A percentile compares a stretch with the other conserved stretches of the same genome.
Evolutionary conservation across 495 filamentous ascomycete species (phyloP).

Genomic region (Aspergillus indologenus): DNA sequence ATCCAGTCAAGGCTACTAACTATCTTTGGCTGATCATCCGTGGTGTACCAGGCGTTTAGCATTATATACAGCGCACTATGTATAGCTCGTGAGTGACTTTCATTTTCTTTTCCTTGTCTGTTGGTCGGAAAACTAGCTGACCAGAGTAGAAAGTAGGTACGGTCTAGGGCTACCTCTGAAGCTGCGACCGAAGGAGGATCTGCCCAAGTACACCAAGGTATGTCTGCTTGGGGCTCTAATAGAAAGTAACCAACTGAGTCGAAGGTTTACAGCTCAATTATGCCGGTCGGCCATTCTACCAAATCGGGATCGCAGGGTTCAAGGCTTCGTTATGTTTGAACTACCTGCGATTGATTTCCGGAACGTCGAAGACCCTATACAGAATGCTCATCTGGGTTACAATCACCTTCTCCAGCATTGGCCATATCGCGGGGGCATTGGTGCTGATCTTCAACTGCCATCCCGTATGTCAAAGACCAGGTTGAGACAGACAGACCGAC

Average conservation of each 20-base stretch:
- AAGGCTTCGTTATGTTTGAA: conserved; percentile 57
- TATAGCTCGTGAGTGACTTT: conserved; percentile 43
- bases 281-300: conserved; percentile 57
- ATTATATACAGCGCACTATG: conserved; percentile 50
- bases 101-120: neutral
- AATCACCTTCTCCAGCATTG: conserved; percentile 39
- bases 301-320: conserved; percentile 56
- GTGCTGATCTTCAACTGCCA: conserved; percentile 52
- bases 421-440: conserved; percentile 49
- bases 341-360: conserved; percentile 52
- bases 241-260: no score
- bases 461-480: conserved; percentile 38
- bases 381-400: conserved; percentile 46
- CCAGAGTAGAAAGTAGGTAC: conserved; percentile 45
- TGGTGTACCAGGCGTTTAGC: conserved; percentile 35
- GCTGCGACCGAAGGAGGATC: conserved; percentile 36
- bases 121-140: conserved; percentile 1
- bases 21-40: no score
- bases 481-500: neutral
- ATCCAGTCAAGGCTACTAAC: neutral
- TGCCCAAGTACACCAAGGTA: conserved; percentile 41
- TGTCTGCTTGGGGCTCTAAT: neutral
- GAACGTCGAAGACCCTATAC: conserved; percentile 46
- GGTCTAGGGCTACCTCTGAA: conserved; percentile 47
- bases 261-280: conserved; percentile 43